These are phyloP conservation scores for Rhizoclosmatium sp. DNA, from an alignment of 192 early-diverging fungal genomes.

Conservation along the genomic window DNA sequence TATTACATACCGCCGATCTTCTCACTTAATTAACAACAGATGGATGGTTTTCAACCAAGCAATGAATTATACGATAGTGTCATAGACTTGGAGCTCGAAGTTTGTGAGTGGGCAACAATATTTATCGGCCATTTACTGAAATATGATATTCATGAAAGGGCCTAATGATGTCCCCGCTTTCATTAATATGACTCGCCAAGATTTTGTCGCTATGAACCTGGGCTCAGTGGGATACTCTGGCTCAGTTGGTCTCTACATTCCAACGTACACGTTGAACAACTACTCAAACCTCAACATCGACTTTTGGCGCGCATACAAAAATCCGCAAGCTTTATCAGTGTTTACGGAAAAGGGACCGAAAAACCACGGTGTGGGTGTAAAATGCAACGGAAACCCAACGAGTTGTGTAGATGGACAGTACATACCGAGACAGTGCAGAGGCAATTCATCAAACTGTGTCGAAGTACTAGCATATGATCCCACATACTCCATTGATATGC, in stretches of 20 bases:
- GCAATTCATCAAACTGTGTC: not conserved
- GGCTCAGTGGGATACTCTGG: constrained; percentile 3
- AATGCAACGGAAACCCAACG: not conserved
- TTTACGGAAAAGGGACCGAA: not conserved
- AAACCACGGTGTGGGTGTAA: not conserved
- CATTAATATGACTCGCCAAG: too few relatives aligned
- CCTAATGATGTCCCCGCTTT: too few relatives aligned
- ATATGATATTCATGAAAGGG: too few relatives aligned
- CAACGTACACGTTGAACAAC: not conserved
- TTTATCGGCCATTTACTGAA: too few relatives aligned
- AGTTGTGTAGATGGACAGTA: not conserved
- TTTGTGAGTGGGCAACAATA: too few relatives aligned
- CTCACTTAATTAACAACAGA: too few relatives aligned
- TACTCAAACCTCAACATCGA: constrained; percentile 8
- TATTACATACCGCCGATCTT: too few relatives aligned
- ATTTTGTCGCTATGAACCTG: not conserved
- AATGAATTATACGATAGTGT: too few relatives aligned
- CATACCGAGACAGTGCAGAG: not conserved
- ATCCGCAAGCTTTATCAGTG: not conserved
- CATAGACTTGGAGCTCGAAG: too few relatives aligned
- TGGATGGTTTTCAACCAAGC: too few relatives aligned
- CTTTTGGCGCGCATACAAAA: constrained; percentile 12
- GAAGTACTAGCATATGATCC: not conserved
- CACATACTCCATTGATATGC: not conserved
- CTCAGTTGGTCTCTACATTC: constrained; percentile 6